A percentile compares a stretch with the other conserved stretches of the same genome.
phyloP scores from a whole-genome alignment of 129 eudicot species.

The Calendula officinalis region DNA sequence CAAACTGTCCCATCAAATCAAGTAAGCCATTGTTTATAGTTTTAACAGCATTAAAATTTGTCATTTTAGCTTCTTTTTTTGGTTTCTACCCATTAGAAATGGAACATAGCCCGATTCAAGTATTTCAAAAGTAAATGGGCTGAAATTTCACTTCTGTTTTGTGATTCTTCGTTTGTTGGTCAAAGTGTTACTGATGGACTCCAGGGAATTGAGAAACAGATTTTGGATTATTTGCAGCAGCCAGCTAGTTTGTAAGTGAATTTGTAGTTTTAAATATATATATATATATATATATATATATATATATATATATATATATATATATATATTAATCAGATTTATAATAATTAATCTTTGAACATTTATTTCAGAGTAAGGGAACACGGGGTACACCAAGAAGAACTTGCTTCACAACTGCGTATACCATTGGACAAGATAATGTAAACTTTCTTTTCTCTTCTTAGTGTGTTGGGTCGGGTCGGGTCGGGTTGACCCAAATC shows the following conservation, averaged over 20 bases:
- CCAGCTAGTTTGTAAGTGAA: conserved; percentile 69
- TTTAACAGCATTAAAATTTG: not conserved
- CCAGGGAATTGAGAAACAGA: conserved; percentile 42
- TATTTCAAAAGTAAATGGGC: not conserved
- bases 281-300: not conserved
- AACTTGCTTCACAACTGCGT: conserved; percentile 46
- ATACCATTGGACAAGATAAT: conserved; percentile 46
- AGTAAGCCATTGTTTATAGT: conserved; percentile 35
- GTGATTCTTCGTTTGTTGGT: conserved; percentile 42
- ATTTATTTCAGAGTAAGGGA: conserved; percentile 54
- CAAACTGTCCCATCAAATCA: conserved; percentile 56
- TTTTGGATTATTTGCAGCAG: conserved; percentile 50
- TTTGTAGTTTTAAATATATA: too few species aligned
- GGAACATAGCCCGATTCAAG: not conserved
- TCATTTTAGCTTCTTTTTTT: too few species aligned
- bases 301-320: not conserved
- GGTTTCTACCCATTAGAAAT: not conserved
- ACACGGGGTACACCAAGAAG: conserved; percentile 64
- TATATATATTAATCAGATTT: not conserved
- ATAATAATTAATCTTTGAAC: not conserved
- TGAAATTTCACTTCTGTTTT: conserved; percentile 2
- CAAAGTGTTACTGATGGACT: conserved; percentile 40
- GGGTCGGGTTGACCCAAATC: not conserved
- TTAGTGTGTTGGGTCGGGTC: not conserved
- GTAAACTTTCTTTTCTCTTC: conserved; percentile 39